A percentile compares a stretch with the other conserved stretches of the same genome.
Conservation (phyloP, 75 land plant genomes). For the Selaginella moellendorffii region DNA sequence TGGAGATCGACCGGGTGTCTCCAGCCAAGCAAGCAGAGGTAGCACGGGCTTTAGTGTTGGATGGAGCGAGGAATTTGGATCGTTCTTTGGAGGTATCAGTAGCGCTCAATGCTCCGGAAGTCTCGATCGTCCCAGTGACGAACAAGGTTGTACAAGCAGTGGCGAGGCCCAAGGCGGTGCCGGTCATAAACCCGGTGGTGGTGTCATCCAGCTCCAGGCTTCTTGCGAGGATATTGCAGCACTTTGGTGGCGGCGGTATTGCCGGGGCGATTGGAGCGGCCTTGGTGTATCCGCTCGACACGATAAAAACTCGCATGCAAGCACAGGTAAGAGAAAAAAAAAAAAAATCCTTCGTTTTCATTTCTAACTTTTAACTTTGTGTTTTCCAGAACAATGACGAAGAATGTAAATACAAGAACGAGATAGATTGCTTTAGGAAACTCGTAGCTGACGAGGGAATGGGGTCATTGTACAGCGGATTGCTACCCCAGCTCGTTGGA, state of each 20-base stretch:
- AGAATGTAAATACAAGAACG: conserved; percentile 15
- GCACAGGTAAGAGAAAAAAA: conserved; percentile 14
- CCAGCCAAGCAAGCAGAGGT: too few species aligned
- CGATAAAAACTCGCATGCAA: conserved; percentile 31
- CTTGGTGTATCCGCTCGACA: conserved; percentile 28
- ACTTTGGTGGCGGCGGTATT: conserved; percentile 30
- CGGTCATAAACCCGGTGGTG: not conserved
- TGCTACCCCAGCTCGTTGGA: conserved; percentile 28
- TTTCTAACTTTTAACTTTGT: not conserved
- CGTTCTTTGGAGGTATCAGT: too few species aligned
- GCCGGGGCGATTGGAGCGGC: conserved; percentile 30
- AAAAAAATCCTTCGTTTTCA: not conserved
- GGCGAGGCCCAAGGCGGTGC: not conserved
- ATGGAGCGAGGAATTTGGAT: too few species aligned
- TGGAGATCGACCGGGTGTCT: too few species aligned
- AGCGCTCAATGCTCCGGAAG: too few species aligned
- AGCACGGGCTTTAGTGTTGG: too few species aligned
- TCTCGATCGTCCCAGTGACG: too few species aligned
- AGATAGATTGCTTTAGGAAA: conserved; percentile 24
- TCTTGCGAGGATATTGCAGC: conserved; percentile 18
- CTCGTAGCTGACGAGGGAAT: conserved; percentile 21
- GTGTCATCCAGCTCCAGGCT: not conserved
- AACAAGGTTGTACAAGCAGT: too few species aligned
- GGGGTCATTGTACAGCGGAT: conserved; percentile 22
- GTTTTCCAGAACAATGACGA: conserved; percentile 13